A percentile compares a stretch with the other conserved stretches of the same genome.
phyloP scores from a whole-genome alignment of 768 basidiomycete species.

The Mycena rebaudengoi region DNA sequence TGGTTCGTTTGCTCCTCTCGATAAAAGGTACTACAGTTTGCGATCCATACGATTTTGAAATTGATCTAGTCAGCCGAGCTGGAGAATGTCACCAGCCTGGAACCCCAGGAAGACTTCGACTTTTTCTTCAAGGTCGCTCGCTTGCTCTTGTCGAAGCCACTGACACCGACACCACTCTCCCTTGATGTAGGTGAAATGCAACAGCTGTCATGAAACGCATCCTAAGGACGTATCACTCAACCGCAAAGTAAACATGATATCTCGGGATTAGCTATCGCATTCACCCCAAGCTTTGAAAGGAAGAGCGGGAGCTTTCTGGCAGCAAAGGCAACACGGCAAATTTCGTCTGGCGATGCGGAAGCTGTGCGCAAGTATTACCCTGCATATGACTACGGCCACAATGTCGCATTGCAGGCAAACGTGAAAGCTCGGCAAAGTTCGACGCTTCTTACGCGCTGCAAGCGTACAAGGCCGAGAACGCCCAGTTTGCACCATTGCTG shows the following conservation, averaged over 20 bases:
- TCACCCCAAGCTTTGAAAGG: conserved; percentile 49
- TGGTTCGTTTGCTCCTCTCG: conserved; percentile 23
- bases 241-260: conserved; percentile 58
- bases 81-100: conserved; percentile 78
- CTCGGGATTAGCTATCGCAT: conserved; percentile 9
- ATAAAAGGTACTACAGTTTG: conserved; percentile 21
- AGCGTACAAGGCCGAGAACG: conserved; percentile 70
- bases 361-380: conserved; percentile 50
- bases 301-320: conserved; percentile 70
- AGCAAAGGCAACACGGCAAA: conserved; percentile 75
- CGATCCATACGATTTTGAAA: conserved; percentile 34
- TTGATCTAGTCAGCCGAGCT: conserved; percentile 79
- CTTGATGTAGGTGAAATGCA: conserved; percentile 72
- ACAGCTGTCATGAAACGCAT: conserved; percentile 79
- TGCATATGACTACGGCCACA: conserved; percentile 9
- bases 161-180: background rate
- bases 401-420: conserved; percentile 57
- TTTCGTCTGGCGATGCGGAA: conserved; percentile 83
- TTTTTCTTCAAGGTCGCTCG: conserved; percentile 76
- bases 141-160: conserved; percentile 4
- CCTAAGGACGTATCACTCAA: conserved; percentile 78
- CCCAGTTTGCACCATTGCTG: conserved; percentile 69
- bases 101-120: conserved; percentile 74
- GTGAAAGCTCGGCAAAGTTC: conserved; percentile 85
- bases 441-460: conserved; percentile 56